These are phyloP conservation scores for Eutypella sp. DNA, from an alignment of 2,329 filamentous ascomycete genomes.

Conservation along the genomic window DNA sequence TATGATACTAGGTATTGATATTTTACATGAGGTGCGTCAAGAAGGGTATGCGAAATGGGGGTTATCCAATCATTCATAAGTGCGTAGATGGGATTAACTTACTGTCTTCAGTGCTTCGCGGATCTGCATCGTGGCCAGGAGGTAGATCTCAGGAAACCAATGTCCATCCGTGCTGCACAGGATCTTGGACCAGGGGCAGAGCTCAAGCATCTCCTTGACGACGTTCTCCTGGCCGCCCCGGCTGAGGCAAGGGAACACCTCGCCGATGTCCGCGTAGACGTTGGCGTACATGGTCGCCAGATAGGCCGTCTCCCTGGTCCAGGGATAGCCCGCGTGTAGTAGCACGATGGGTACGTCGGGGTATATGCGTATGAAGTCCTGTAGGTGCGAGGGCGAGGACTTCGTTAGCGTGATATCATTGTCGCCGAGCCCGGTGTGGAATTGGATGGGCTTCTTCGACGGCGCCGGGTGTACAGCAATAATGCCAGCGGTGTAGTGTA, in stretches of 20 bases:
- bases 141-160: constrained; percentile 73
- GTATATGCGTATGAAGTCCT: constrained; percentile 66
- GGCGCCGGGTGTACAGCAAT: constrained; percentile 42
- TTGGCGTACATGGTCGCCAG: constrained; percentile 73
- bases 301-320: constrained; percentile 72
- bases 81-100: too few relatives aligned
- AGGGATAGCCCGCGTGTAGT: constrained; percentile 77
- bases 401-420: constrained; percentile 67
- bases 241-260: constrained; percentile 75
- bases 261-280: constrained; percentile 77
- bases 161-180: constrained; percentile 79
- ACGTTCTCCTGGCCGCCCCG: constrained; percentile 69
- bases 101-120: constrained; percentile 65
- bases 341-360: constrained; percentile 69
- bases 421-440: constrained; percentile 79
- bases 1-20: background rate
- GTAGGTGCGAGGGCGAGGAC: constrained; percentile 71
- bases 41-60: constrained; percentile 1
- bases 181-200: constrained; percentile 70
- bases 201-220: constrained; percentile 66
- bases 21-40: too few relatives aligned
- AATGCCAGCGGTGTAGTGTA: constrained; percentile 57
- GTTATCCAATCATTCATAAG: too few relatives aligned
- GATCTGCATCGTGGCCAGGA: constrained; percentile 67
- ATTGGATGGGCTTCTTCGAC: constrained; percentile 68